Percentiles rank a stretch among this genome's conserved stretches.
Conservation (phyloP, 257 asterid genomes). For the Lithospermum erythrorhizon region DNA sequence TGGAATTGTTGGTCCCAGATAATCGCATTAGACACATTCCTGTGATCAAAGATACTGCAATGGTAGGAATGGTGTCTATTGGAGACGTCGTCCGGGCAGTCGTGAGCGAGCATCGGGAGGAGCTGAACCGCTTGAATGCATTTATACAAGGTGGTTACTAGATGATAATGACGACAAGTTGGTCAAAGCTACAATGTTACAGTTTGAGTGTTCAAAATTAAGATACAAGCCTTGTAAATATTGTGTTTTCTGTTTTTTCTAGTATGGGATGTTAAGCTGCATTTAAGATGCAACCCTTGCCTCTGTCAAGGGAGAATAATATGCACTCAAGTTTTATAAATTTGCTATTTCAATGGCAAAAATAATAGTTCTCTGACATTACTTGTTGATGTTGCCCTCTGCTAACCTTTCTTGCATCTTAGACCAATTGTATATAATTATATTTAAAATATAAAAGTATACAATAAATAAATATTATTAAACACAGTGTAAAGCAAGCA, state of each 20-base stretch:
- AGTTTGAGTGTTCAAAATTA: background rate
- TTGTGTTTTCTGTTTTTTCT: conserved; percentile 17
- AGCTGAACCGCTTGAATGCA: conserved; percentile 69
- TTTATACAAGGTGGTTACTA: conserved; percentile 88
- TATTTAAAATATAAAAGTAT: too few species aligned
- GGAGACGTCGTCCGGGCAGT: conserved; percentile 98
- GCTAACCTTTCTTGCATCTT: too few species aligned
- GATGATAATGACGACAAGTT: conserved; percentile 21
- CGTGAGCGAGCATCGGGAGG: conserved; percentile 79
- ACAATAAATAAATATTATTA: too few species aligned
- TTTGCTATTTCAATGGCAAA: too few species aligned
- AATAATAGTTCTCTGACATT: too few species aligned
- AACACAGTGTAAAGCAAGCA: too few species aligned
- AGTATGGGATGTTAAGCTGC: conserved; percentile 2
- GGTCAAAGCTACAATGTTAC: background rate
- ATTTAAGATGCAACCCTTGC: conserved; percentile 12
- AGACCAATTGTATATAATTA: too few species aligned
- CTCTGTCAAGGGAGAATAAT: too few species aligned
- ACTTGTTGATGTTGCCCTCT: too few species aligned
- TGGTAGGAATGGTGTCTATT: conserved; percentile 92
- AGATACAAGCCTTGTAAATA: conserved; percentile 33
- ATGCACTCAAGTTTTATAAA: too few species aligned
- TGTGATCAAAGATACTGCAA: conserved; percentile 50
- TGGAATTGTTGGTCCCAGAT: conserved; percentile 25
- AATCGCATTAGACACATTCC: conserved; percentile 98